Percentiles rank a stretch among this genome's conserved stretches.
Conservation (phyloP, 176 grass and related monocot genomes). For the Puya raimondii region DNA sequence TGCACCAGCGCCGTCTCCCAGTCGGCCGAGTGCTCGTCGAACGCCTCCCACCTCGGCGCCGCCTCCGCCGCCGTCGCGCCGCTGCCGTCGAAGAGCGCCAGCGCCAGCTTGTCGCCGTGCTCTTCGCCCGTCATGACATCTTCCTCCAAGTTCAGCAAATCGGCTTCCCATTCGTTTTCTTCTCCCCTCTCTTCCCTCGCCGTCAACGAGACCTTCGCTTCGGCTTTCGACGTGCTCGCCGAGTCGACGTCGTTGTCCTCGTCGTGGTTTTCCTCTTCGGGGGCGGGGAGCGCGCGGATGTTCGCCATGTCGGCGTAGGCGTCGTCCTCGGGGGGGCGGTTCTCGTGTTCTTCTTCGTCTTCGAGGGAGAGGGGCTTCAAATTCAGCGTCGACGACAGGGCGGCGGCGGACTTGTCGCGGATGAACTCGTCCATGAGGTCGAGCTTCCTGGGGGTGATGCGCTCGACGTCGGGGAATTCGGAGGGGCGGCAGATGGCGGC, state of each 20-base stretch:
- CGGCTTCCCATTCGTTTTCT: slow-evolving; percentile 15
- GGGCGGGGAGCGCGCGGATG: slow-evolving; percentile 40
- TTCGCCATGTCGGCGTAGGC: slow-evolving; percentile 30
- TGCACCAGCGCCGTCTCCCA: slow-evolving; percentile 69
- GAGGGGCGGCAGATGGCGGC: slow-evolving; percentile 46
- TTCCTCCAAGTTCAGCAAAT: slow-evolving; percentile 59
- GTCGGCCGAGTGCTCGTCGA: slow-evolving; percentile 31
- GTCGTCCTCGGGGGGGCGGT: neutral
- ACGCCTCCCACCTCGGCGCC: slow-evolving; percentile 23
- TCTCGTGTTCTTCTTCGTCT: slow-evolving; percentile 11
- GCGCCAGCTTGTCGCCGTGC: slow-evolving; percentile 44
- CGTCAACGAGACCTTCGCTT: slow-evolving; percentile 1
- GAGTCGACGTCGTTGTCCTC: neutral
- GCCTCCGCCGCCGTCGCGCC: slow-evolving; percentile 4
- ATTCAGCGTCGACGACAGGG: neutral
- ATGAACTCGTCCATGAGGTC: slow-evolving; percentile 86
- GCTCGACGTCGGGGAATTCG: slow-evolving; percentile 67
- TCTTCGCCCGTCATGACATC: slow-evolving; percentile 37
- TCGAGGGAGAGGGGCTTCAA: neutral
- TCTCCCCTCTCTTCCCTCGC: slow-evolving; percentile 11
- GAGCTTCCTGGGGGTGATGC: slow-evolving; percentile 62
- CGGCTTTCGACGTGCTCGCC: neutral
- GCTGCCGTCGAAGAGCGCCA: slow-evolving; percentile 49
- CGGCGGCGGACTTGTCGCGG: slow-evolving; percentile 27
- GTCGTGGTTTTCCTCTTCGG: neutral